phyloP scores from a whole-genome alignment of 192 early-diverging fungal species.

The Backusella mclennaniae region DNA sequence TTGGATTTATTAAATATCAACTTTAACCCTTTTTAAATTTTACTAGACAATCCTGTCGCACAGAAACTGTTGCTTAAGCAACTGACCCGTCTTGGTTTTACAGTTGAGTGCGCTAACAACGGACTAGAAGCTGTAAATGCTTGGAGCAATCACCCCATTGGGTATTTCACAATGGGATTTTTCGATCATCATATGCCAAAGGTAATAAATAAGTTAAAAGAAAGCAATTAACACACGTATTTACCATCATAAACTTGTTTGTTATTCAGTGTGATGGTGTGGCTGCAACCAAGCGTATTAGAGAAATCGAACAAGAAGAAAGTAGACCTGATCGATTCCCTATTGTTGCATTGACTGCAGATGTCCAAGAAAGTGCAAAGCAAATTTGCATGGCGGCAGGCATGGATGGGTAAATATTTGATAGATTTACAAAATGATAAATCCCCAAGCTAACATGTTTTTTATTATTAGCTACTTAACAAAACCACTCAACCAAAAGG shows the following conservation, averaged over 20 bases:
- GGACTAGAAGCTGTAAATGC: slow-evolving; percentile 43
- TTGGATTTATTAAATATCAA: no score
- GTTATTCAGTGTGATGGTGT: slow-evolving; percentile 43
- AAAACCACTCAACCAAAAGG: slow-evolving; percentile 18
- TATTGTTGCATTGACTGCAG: slow-evolving; percentile 46
- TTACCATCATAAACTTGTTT: background rate
- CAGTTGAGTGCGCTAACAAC: slow-evolving; percentile 48
- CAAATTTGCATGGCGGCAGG: slow-evolving; percentile 44
- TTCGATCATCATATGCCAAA: slow-evolving; percentile 58
- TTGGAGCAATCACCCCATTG: slow-evolving; percentile 39
- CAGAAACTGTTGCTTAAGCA: slow-evolving; percentile 48
- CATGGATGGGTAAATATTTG: slow-evolving; percentile 42
- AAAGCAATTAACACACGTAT: background rate
- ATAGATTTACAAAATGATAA: background rate
- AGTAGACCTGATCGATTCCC: slow-evolving; percentile 33
- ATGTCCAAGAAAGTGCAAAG: slow-evolving; percentile 49
- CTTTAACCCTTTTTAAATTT: background rate
- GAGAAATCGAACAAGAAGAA: slow-evolving; percentile 36
- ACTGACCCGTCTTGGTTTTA: slow-evolving; percentile 41
- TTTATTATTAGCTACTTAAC: slow-evolving; percentile 13
- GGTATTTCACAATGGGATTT: slow-evolving; percentile 46
- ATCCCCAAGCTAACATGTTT: background rate
- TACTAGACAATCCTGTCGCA: slow-evolving; percentile 44
- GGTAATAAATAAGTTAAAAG: background rate
- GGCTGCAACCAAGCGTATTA: slow-evolving; percentile 48